Evolutionary conservation across 2,329 filamentous ascomycete genomes (phyloP), one percentile per base, ranked within the genome.

Genomic region (Simplicillium aogashimaense): DNA sequence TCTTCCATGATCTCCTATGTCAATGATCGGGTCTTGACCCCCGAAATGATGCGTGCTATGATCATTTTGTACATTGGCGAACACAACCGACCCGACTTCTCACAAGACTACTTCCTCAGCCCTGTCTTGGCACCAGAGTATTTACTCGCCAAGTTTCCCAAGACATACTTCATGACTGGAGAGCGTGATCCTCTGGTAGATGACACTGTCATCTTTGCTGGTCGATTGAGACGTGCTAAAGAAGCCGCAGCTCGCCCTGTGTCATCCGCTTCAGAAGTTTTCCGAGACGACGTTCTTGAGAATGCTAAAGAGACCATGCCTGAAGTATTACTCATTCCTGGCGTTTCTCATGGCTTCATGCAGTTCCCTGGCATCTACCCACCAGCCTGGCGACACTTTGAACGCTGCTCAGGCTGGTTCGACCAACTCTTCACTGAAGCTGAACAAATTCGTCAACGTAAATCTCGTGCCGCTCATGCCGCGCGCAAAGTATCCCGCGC

Each of bases 1-100:
- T 89, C 87, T 0, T 90, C 83, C n/a, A 94, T 95, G 78, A 94
- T 98, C 29, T 95, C 90, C 0, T 97, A 97, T 63, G 94, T 95
- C 60, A 92, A 94, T 58, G 92, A 98, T 59, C 83, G 92, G 20
- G 85, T 98, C 20, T 72, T 98, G 12, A 90, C 87, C 0, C 90
- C 92, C 0, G 92, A 98, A 61, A 95, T 97, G 87, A 95, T 97
- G 83, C 84, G 92, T 28, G 87, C 89, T 47, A 97, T 98, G 89
- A 95, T 98, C 48, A 94, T 98, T 48, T 71, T 98, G 4, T 98
- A 98, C 58, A 85, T 98, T 41, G 92, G 92, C 1, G 88, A 89
- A 0, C 85, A 95, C 56, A 86, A 92, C 58, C 82, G 89, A 1
- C 92, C 92, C 0, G 88, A 97, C 56, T 97, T 98, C 59, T 78